Evolutionary conservation across 345 rosid genomes (phyloP), one percentile per base, ranked within the genome.

Genomic region (Trapa bicornis): DNA sequence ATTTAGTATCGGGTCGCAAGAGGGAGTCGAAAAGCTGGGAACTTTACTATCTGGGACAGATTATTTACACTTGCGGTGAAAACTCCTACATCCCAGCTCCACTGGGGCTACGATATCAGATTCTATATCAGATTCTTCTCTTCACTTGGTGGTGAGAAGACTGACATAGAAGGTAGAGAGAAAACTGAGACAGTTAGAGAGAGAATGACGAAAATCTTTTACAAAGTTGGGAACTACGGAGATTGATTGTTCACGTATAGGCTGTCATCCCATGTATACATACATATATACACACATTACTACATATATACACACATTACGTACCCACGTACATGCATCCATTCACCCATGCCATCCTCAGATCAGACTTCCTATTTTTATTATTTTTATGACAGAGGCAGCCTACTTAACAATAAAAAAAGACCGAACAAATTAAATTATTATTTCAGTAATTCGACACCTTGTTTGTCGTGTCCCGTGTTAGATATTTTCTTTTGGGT

Each of bases 121-220:
- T 58, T 33, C 63, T 32, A 11, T 11, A 58, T 32, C 2, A 58
- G 63, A 58, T 58, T 33, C 63, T 32, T 32, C 11, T 5, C 8
- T 33, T 33, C 65, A 37, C 62, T 43, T 54, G 62, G 74, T 64
- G 74, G 74, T 45, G 35, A 22, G 58, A 56, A 65, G 66, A 47
- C 39, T 35, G 65, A 65, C 37, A 50, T n/a, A 52, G 47, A 65
- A 35, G 60, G 10, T n/a, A 54, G 50, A 36, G 41, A 38, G 67
- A 39, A 68, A 22, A 22, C 29, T 0, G 73, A 38, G 45, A 35
- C 12, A 9, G 60, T 37, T 52, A 52, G 70, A 45, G 48, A 0
- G 45, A 3, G 4, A 4, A 42, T 4, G 61, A 22, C 29, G 71
- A 67, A 75, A 76, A 83, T 80, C 91, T 83, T 86, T 82, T 67